Percentiles rank a stretch among this genome's conserved stretches.
Conservation (phyloP, 768 basidiomycete genomes). For the Hirschioporus abietinus region DNA sequence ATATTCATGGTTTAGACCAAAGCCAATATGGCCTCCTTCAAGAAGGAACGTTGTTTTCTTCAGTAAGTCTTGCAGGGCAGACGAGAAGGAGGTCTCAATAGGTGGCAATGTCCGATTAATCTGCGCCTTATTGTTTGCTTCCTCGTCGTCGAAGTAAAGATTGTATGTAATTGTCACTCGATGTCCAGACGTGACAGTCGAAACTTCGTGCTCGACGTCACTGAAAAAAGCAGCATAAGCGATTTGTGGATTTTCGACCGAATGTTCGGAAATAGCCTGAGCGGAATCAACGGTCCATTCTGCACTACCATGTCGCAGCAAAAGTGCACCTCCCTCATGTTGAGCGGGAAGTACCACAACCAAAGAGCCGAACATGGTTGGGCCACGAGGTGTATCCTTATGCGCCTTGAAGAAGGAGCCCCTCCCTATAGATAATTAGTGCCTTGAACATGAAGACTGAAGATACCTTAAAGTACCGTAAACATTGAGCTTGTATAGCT, state of each 20-base stretch:
- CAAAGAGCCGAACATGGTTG: constrained; percentile 13
- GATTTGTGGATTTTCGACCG: not conserved
- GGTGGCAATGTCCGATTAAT: not conserved
- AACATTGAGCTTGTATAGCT: constrained; percentile 35
- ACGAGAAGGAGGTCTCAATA: constrained; percentile 12
- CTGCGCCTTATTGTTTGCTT: not conserved
- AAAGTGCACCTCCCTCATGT: constrained; percentile 12
- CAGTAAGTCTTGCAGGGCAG: constrained; percentile 22
- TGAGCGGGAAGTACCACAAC: constrained; percentile 10
- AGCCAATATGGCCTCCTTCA: constrained; percentile 29
- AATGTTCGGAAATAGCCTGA: not conserved
- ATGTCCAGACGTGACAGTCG: constrained; percentile 10
- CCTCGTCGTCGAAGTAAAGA: constrained; percentile 1
- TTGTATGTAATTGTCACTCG: constrained; percentile 12
- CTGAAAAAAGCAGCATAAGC: constrained; percentile 13
- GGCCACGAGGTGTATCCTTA: constrained; percentile 13
- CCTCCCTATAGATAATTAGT: not conserved
- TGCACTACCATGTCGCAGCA: constrained; percentile 7
- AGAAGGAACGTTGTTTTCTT: constrained; percentile 24
- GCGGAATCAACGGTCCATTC: constrained; percentile 11
- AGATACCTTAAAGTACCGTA: constrained; percentile 23
- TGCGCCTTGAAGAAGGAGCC: constrained; percentile 14
- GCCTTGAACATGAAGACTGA: not conserved
- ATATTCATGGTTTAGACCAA: constrained; percentile 31
- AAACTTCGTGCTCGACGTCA: constrained; percentile 17